Base-by-base conservation (phyloP, 208 protist genomes). In the Trypanosoma vivax region DNA sequence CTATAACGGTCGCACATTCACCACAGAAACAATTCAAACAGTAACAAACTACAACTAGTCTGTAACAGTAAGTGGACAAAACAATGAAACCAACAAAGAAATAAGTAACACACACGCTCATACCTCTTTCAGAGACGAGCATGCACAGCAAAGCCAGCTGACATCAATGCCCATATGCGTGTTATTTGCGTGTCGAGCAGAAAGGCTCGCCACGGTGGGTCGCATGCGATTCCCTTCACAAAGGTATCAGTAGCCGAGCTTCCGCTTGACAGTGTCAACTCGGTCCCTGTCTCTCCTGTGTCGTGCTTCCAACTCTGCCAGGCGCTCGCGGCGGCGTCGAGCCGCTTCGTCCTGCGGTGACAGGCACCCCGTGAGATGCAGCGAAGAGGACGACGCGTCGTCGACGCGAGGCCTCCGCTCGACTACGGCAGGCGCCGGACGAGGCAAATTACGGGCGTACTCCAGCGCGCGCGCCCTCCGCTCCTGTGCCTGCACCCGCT, bases 281-380 rank as follows among this genome's bases (percentile, higher is more conserved):
- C 72, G 52, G 2, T 57, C 65, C 43, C 76, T 58, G 35, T 86
- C 77, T 38, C 50, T 64, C 35, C 60, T 35, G 27, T 92, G 85
- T 29, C 57, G 51, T 0, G 73, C 68, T 52, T 89, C 78, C 10
- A 92, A 49, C 29, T 92, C 81, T 6, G 65, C 35, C 38, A 79
- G 38, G 5, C 63, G 69, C 37, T 77, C 50, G 31, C 64, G 58
- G 0, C 75, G 67, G 29, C 19, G 64, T 30, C 50, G 31, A 11
- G 47, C 46, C 2, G 49, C 62, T 19, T 60, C 59, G 19, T 75
- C 68, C 23, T 30, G 63, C 7, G 34, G 31, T 16, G 40, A 40
- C 10, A 23, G 14, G 25, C 50, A 38, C 10, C n/a, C 10, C 47
- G 28, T 37, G 16, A 21, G 14, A 21, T 16, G 9, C 1, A n/a